Conservation (phyloP, 768 basidiomycete species). For the Daedaleopsis nitida region DNA sequence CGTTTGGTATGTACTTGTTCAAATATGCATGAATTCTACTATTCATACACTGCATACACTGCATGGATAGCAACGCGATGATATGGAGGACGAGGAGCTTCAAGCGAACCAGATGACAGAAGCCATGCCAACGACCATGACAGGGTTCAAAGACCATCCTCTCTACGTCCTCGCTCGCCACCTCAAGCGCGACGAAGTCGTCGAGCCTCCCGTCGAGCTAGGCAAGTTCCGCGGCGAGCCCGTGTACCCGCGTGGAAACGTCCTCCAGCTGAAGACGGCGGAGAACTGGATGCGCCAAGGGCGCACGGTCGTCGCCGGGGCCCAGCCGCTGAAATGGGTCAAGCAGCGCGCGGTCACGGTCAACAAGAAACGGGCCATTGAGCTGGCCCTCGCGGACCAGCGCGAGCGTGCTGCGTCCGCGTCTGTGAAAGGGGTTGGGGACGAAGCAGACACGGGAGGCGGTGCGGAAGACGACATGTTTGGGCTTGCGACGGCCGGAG, state of each 20-base stretch:
- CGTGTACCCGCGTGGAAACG: conserved; percentile 84
- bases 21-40: not conserved
- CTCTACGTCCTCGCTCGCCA: conserved; percentile 52
- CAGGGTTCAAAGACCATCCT: conserved; percentile 96
- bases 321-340: conserved; percentile 87
- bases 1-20: conserved; percentile 59
- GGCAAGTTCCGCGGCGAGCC: conserved; percentile 93
- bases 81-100: conserved; percentile 90
- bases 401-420: conserved; percentile 21
- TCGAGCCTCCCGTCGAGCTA: conserved; percentile 78
- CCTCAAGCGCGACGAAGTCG: conserved; percentile 83
- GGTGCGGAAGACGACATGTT: conserved; percentile 35
- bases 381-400: conserved; percentile 51
- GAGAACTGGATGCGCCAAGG: conserved; percentile 97
- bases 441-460: not conserved
- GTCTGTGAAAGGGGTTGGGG: not conserved
- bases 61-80: conserved; percentile 76
- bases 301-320: conserved; percentile 65
- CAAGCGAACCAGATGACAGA: conserved; percentile 75
- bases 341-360: conserved; percentile 86
- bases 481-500: conserved; percentile 5
- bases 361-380: conserved; percentile 71
- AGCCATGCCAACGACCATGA: conserved; percentile 89
- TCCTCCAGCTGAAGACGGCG: conserved; percentile 84
- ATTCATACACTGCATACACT: not conserved